Evolutionary conservation across 2,329 filamentous ascomycete genomes (phyloP), one percentile per base, ranked within the genome.

Genomic region (Pseudogymnoascus sp.): DNA sequence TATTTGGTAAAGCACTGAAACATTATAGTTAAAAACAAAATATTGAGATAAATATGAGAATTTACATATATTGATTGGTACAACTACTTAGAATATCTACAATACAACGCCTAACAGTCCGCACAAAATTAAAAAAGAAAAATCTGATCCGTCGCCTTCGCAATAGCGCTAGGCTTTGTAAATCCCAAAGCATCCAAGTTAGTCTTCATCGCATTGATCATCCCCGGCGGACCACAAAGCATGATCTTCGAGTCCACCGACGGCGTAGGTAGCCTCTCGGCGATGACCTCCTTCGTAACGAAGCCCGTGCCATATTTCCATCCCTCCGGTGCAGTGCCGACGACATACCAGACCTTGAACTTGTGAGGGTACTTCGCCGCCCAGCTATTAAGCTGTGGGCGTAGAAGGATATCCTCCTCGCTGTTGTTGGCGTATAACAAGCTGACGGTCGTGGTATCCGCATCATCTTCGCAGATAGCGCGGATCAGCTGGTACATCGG

Each of bases 401-500:
- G 75, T 14, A 88, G 72, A 6, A 88, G 70, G 62, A 88, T 88
- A 65, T 88, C 86, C 1, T 76, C 76, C 66, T 86, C 83, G 0
- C 76, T 77, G 1, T 80, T 76, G 71, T 86, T 88, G 31, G 83
- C 85, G 64, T 86, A 87, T 31, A 88, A 71, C 4, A 88, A 73
- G 49, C 75, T 81, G 43, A 87, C 71, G 65, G 82, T 72, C 0
- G 86, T 88, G 0, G 75, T 76, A 65, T 88, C 86, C 5, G 72
- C 74, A n/a, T 80, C 75, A 61, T 87, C 81, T 68, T 87, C 84
- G 68, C 83, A 85, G 62, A 88, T 85, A 45, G 83, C 83, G 3
- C 84, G 80, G 68, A 88, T 86, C 5, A 88, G 72, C 69, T 88
- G 84, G 70, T 79, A 84, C 80, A 85, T 83, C 2, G 83, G 82